Percentiles rank a stretch among this genome's conserved stretches.
phyloP scores from a whole-genome alignment of 1,139 yeast genomes.

The Suhomyces chickasaworum region DNA sequence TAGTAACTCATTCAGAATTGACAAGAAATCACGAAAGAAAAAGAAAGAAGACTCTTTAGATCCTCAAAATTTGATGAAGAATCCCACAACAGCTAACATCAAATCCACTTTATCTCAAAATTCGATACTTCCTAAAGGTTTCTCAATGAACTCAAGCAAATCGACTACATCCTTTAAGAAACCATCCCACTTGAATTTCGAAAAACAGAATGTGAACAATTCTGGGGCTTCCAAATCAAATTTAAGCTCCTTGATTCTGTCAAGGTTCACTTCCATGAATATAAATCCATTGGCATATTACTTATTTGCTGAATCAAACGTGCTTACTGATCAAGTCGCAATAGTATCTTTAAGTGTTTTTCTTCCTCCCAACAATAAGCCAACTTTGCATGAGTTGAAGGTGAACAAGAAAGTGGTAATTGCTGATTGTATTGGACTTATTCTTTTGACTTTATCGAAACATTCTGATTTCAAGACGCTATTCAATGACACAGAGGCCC shows the following conservation, averaged over 20 bases:
- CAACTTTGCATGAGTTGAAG: slow-evolving; percentile 34
- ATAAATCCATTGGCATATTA: slow-evolving; percentile 57
- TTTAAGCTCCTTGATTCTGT: slow-evolving; percentile 45
- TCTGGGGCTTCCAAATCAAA: slow-evolving; percentile 24
- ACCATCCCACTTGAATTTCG: slow-evolving; percentile 23
- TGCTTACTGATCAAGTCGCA: slow-evolving; percentile 3
- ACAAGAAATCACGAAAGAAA: slow-evolving; percentile 23
- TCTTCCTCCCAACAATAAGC: slow-evolving; percentile 38
- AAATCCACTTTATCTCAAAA: slow-evolving; percentile 13
- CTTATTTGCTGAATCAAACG: slow-evolving; percentile 43
- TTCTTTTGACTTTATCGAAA: slow-evolving; percentile 40
- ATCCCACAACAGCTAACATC: slow-evolving; percentile 10
- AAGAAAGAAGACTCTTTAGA: slow-evolving; percentile 24
- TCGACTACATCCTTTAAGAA: slow-evolving; percentile 6
- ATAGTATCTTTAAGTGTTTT: slow-evolving; percentile 36
- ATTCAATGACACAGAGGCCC: slow-evolving; percentile 17
- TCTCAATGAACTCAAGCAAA: slow-evolving; percentile 4
- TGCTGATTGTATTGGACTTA: slow-evolving; percentile 65
- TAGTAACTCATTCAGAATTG: slow-evolving; percentile 11
- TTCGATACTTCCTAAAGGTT: slow-evolving; percentile 5
- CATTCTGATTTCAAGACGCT: slow-evolving; percentile 23
- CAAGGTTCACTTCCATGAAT: slow-evolving; percentile 36
- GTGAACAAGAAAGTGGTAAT: slow-evolving; percentile 52
- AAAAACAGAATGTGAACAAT: slow-evolving; percentile 23
- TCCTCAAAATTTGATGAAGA: slow-evolving; percentile 21